These are phyloP conservation scores for Penstemon barbatus DNA, from an alignment of 257 asterid species.

Conservation along the genomic window DNA sequence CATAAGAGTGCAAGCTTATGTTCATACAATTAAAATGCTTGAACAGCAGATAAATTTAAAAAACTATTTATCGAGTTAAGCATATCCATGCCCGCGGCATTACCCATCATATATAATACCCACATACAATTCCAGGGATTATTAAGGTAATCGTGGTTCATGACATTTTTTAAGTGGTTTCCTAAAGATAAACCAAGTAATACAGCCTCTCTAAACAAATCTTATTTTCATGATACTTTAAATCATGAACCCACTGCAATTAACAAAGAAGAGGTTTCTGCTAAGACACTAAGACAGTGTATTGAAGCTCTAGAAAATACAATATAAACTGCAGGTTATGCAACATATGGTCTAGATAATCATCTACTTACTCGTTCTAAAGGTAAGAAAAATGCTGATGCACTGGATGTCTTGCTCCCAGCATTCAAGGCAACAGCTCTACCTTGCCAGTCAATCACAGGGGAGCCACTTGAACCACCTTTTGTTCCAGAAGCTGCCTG, in stretches of 20 bases:
- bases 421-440: slow-evolving; percentile 99
- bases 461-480: slow-evolving; percentile 99
- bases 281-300: background rate
- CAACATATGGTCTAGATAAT: slow-evolving; percentile 23
- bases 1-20: background rate
- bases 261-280: background rate
- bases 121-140: background rate
- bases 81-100: background rate
- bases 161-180: slow-evolving; percentile 19
- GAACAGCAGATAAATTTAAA: background rate
- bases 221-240: background rate
- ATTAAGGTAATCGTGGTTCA: slow-evolving; percentile 13
- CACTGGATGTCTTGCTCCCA: slow-evolving; percentile 97
- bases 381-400: slow-evolving; percentile 98
- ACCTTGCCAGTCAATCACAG: slow-evolving; percentile 99
- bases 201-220: slow-evolving; percentile 13
- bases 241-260: slow-evolving; percentile 4
- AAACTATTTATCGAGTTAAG: background rate
- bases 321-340: slow-evolving; percentile 7
- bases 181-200: slow-evolving; percentile 18
- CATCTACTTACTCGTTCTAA: slow-evolving; percentile 79
- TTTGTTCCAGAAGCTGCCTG: slow-evolving; percentile 99
- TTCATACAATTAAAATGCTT: background rate
- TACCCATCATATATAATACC: background rate
- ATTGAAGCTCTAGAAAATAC: slow-evolving; percentile 16